These are phyloP conservation scores for Stipa capillata DNA, from an alignment of 176 grass and related monocot genomes.

Conservation along the genomic window DNA sequence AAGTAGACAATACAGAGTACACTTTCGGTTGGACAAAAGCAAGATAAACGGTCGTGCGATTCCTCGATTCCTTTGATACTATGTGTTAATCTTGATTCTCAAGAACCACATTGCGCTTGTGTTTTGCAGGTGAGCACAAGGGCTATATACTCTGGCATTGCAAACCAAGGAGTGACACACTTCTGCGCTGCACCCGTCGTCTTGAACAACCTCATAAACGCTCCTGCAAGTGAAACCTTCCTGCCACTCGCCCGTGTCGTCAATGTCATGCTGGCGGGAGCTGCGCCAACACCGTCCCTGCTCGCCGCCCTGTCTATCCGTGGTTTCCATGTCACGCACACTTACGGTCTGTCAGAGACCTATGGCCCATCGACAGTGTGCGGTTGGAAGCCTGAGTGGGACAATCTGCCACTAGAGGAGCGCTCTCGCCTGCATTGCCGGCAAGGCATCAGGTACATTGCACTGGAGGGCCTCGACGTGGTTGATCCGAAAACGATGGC, in stretches of 20 bases:
- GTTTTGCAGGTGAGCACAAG: constrained; percentile 62
- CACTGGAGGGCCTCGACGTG: constrained; percentile 62
- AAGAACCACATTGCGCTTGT: neutral
- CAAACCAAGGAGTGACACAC: constrained; percentile 74
- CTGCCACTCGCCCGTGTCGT: constrained; percentile 65
- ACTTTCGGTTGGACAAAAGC: neutral
- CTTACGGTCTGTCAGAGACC: constrained; percentile 85
- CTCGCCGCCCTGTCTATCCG: constrained; percentile 55
- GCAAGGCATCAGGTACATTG: constrained; percentile 75
- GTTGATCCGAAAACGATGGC: constrained; percentile 74
- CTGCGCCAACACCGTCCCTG: constrained; percentile 69
- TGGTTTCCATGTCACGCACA: constrained; percentile 78
- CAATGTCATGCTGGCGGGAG: constrained; percentile 63
- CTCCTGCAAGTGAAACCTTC: constrained; percentile 62
- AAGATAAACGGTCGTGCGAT: neutral
- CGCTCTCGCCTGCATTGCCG: constrained; percentile 61
- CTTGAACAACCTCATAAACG: constrained; percentile 74
- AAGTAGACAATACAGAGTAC: too few relatives aligned
- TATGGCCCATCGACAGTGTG: constrained; percentile 73
- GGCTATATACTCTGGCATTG: constrained; percentile 68
- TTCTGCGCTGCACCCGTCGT: constrained; percentile 85
- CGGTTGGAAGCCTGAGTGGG: constrained; percentile 84
- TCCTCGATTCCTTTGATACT: neutral
- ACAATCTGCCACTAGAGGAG: constrained; percentile 53
- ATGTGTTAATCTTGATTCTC: neutral